Conservation (phyloP, 148 eudicot genomes). For the Polygonum maritimum region DNA sequence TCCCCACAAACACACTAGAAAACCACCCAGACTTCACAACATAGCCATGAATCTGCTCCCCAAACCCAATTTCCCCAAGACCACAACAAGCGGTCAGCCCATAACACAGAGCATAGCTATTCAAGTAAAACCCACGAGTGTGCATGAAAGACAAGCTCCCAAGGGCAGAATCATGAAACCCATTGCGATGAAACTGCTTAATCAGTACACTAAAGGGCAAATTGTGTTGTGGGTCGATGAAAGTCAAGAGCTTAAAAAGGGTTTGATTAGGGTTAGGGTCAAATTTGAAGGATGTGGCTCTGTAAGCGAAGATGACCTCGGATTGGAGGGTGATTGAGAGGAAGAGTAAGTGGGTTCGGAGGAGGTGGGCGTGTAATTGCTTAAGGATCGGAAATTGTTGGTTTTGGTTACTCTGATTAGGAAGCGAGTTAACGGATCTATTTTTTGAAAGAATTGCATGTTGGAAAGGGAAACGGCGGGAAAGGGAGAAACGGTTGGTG, state of each 20-base stretch:
- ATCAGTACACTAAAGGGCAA: conserved; percentile 43
- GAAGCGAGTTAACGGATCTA: neutral
- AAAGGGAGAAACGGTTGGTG: neutral
- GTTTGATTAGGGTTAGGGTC: conserved; percentile 8
- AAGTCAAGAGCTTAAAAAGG: conserved; percentile 32
- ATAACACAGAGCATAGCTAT: conserved; percentile 53
- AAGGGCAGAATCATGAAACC: conserved; percentile 30
- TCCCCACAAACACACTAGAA: conserved; percentile 63
- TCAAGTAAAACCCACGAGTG: conserved; percentile 27
- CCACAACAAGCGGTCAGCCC: conserved; percentile 38
- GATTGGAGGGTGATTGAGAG: conserved; percentile 30
- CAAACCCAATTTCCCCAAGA: conserved; percentile 24
- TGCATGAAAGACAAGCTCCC: conserved; percentile 46
- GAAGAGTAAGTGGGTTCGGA: conserved; percentile 30
- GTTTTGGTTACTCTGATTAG: conserved; percentile 15
- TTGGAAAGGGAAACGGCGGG: neutral
- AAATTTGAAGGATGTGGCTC: conserved; percentile 3
- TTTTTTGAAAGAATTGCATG: neutral
- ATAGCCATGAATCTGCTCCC: conserved; percentile 38
- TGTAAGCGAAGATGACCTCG: conserved; percentile 37
- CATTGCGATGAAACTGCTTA: conserved; percentile 36
- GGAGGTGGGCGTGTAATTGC: conserved; percentile 36
- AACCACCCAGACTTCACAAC: conserved; percentile 53
- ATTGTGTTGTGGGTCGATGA: conserved; percentile 28
- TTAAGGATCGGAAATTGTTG: conserved; percentile 30